These are phyloP conservation scores for Cyclocybe aegerita DNA, from an alignment of 768 basidiomycete genomes.

Conservation along the genomic window DNA sequence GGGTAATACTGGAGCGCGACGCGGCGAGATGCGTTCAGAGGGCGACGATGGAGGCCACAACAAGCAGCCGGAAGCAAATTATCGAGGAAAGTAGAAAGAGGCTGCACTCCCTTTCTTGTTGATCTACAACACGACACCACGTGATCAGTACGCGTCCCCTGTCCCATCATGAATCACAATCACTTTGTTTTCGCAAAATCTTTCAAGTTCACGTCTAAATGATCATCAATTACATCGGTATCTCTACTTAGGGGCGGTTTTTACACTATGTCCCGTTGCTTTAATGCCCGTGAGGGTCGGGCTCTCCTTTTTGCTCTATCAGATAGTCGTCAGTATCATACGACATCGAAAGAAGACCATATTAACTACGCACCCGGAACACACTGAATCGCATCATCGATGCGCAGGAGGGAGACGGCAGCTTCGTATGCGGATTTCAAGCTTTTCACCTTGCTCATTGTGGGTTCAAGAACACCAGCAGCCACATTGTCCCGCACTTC, in stretches of 20 bases:
- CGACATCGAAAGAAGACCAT: conserved; percentile 3
- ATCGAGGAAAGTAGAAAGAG: conserved; percentile 11
- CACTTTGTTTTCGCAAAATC: background rate
- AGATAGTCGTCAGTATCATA: conserved; percentile 17
- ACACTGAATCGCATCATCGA: conserved; percentile 95
- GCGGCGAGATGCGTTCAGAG: conserved; percentile 10
- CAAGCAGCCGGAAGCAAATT: conserved; percentile 5
- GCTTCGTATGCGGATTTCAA: conserved; percentile 97
- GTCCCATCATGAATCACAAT: background rate
- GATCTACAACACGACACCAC: conserved; percentile 25
- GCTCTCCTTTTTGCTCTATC: conserved; percentile 69
- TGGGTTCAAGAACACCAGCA: conserved; percentile 94
- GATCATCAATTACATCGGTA: background rate
- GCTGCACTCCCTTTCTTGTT: conserved; percentile 16
- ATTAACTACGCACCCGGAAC: conserved; percentile 63
- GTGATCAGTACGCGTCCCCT: conserved; percentile 24
- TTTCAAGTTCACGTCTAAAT: background rate
- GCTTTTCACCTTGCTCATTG: conserved; percentile 95
- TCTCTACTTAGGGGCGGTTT: background rate
- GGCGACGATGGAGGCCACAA: conserved; percentile 2
- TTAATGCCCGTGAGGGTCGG: conserved; percentile 76
- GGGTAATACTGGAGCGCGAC: conserved; percentile 3
- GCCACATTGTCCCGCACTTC: conserved; percentile 93
- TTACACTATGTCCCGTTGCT: conserved; percentile 4
- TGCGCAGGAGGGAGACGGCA: conserved; percentile 89